Percentiles rank a stretch among this genome's conserved stretches.
Evolutionary conservation across 768 basidiomycete genomes (phyloP).

Genomic region (Agaricus blazei): DNA sequence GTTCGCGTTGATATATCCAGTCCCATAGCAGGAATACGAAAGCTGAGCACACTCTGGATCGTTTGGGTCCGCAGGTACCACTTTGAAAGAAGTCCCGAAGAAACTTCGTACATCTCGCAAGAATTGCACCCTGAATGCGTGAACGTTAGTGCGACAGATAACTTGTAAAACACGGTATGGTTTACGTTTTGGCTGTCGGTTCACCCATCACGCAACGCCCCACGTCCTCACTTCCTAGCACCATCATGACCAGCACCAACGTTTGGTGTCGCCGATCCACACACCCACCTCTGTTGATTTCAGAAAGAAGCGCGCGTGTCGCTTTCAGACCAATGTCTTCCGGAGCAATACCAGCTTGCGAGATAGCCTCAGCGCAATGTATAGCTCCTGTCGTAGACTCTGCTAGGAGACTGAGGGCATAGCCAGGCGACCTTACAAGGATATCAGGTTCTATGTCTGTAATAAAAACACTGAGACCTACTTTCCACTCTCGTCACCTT

Average conservation of each 20-base stretch:
- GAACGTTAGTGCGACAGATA: neutral
- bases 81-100: slow-evolving; percentile 94
- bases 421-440: slow-evolving; percentile 81
- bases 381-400: slow-evolving; percentile 90
- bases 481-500: slow-evolving; percentile 97
- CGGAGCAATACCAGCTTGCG: slow-evolving; percentile 77
- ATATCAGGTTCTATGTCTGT: no score
- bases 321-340: slow-evolving; percentile 90
- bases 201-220: slow-evolving; percentile 84
- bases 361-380: slow-evolving; percentile 83
- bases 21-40: slow-evolving; percentile 86
- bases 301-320: slow-evolving; percentile 70
- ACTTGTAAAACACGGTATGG: slow-evolving; percentile 22
- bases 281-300: slow-evolving; percentile 82
- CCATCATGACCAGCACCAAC: slow-evolving; percentile 85
- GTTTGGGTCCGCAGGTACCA: slow-evolving; percentile 54
- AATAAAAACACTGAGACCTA: slow-evolving; percentile 32
- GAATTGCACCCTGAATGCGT: slow-evolving; percentile 73
- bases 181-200: slow-evolving; percentile 73
- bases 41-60: slow-evolving; percentile 54
- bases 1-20: slow-evolving; percentile 88
- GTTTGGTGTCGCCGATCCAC: slow-evolving; percentile 87
- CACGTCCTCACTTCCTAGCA: slow-evolving; percentile 96
- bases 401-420: slow-evolving; percentile 84
- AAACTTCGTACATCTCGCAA: slow-evolving; percentile 75